phyloP scores from a whole-genome alignment of 2,329 filamentous ascomycete species.

The Trichophyton mentagrophytes region DNA sequence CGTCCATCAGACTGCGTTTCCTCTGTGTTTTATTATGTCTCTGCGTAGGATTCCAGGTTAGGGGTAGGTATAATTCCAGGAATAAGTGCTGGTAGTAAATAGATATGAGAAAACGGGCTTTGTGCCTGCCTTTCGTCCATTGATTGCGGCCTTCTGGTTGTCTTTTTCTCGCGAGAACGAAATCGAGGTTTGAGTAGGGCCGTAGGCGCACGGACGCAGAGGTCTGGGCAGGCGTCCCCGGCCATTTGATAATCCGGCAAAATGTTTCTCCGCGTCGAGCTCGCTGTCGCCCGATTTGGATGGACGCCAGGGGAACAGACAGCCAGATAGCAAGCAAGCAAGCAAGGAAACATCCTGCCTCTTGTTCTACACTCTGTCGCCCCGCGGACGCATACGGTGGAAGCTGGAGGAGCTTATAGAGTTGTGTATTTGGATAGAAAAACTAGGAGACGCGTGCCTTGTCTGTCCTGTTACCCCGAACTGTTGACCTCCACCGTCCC shows the following conservation, averaged over 20 bases:
- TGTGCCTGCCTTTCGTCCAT: neutral
- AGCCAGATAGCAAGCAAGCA: too few relatives aligned
- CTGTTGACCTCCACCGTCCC: neutral
- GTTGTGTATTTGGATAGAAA: neutral
- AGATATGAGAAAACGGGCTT: neutral
- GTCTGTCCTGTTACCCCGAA: neutral
- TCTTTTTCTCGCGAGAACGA: neutral
- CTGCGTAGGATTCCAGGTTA: neutral
- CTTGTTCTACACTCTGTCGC: too few relatives aligned
- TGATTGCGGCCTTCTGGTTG: neutral
- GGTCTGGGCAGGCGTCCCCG: neutral
- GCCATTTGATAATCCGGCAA: neutral
- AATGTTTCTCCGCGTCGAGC: neutral
- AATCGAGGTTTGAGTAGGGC: neutral
- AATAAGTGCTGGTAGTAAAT: neutral
- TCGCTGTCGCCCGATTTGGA: too few relatives aligned
- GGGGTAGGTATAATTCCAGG: neutral
- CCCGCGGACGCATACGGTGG: neutral
- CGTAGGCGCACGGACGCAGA: neutral
- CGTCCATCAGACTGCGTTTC: neutral
- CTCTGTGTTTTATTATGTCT: neutral
- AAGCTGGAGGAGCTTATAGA: neutral
- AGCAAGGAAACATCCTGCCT: too few relatives aligned
- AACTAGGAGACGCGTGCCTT: neutral
- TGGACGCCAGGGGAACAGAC: too few relatives aligned